Evolutionary conservation across 352 stramenopile species (phyloP), one percentile per base, ranked within the genome.

Genomic region (Peronospora farinosa): DNA sequence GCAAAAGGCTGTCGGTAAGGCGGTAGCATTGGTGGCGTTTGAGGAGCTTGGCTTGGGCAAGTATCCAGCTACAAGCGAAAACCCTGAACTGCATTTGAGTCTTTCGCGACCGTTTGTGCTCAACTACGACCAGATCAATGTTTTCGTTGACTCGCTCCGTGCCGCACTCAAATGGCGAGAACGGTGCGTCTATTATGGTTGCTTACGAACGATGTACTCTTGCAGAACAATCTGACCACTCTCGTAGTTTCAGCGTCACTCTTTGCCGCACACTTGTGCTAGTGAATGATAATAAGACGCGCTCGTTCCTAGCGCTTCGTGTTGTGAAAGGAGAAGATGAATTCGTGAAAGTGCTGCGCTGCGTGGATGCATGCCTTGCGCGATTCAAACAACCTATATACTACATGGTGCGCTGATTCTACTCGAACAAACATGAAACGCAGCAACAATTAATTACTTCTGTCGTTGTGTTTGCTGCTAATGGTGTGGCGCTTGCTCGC

Each of bases 21-120:
- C 36, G 1, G 50, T 64, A 13, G n/a, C 31, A 36, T 54, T 88
- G 21, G 54, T 86, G 9, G 57, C 71, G 1, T 72, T 63, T 17
- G 51, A 67, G 12, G 56, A 63, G 40, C 53, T 62, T 36, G 25
- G 39, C 5, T 50, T 57, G 13, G 23, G 16, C 19, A 19, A 57
- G 25, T 6, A 31, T 37, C 32, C 47, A 40, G 37, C 51, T 15
- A 36, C 19, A 5, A 31, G 37, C 31, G 52, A 45, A 17, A 33
- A 60, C 16, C 35, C 40, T 38, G 43, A 30, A 13, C 51, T 79
- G 27, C 82, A 92, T 43, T 52, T 92, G 54, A 92, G 82, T 51
- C 63, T 92, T 15, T 90, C 82, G 35, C 69, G 79, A 23, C 78
- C 82, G 16, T 92, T 92, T 45, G 66, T 81, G 30, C 69, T 92